A percentile compares a stretch with the other conserved stretches of the same genome.
Evolutionary conservation across 2,329 filamentous ascomycete genomes (phyloP).

Genomic region (Clonostachys byssicola): DNA sequence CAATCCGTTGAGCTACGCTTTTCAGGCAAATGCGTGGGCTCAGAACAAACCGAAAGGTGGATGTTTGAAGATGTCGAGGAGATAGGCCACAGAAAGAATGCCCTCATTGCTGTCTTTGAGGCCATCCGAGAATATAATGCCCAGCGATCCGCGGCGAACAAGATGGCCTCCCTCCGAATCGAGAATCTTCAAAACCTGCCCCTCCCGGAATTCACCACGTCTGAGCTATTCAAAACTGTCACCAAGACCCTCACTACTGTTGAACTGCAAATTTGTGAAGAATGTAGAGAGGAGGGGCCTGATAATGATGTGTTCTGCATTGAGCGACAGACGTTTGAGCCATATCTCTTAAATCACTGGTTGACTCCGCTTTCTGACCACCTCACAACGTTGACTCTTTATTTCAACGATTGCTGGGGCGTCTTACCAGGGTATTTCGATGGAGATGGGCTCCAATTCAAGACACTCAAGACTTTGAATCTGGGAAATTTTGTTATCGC

Average conservation of each 20-base stretch:
- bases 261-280: constrained; percentile 4
- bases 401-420: constrained; percentile 10
- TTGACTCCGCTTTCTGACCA: constrained; percentile 7
- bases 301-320: constrained; percentile 6
- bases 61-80: too few relatives aligned
- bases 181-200: constrained; percentile 11
- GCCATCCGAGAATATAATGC: constrained; percentile 7
- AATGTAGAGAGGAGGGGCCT: constrained; percentile 4
- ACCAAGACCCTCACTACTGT: constrained; percentile 8
- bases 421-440: constrained; percentile 11
- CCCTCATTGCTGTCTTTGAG: constrained; percentile 6
- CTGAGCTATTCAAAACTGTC: constrained; percentile 3
- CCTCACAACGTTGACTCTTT: constrained; percentile 11
- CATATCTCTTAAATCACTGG: constrained; percentile 8
- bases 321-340: constrained; percentile 12
- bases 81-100: not conserved
- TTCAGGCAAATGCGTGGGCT: too few relatives aligned
- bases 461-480: constrained; percentile 7
- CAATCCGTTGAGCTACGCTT: too few relatives aligned
- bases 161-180: constrained; percentile 8
- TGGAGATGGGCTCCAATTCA: constrained; percentile 8
- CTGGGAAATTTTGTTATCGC: constrained; percentile 7
- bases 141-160: not conserved
- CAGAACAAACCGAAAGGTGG: too few relatives aligned
- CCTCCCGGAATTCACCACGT: constrained; percentile 2